phyloP scores from a whole-genome alignment of 2,329 filamentous ascomycete species.

The Ampelomyces quisqualis region DNA sequence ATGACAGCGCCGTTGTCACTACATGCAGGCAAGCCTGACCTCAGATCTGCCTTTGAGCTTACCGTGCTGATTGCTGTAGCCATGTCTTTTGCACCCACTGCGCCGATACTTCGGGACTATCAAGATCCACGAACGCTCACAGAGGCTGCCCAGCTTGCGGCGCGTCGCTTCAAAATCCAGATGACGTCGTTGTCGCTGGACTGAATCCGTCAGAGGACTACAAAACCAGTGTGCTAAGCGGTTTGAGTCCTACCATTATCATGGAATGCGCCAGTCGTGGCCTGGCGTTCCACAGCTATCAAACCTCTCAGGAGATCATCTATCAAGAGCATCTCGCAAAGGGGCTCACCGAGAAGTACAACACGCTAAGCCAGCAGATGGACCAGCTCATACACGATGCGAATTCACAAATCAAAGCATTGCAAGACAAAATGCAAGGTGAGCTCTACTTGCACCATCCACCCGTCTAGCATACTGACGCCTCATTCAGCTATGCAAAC shows the following conservation, averaged over 20 bases:
- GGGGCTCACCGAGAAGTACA: constrained; percentile 70
- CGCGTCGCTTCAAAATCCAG: constrained; percentile 64
- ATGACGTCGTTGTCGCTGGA: constrained; percentile 71
- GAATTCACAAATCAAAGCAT: constrained; percentile 66
- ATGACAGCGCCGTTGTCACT: constrained; percentile 75
- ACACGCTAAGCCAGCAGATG: constrained; percentile 62
- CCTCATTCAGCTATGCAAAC: constrained; percentile 54
- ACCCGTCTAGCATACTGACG: background rate
- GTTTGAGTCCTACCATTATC: constrained; percentile 75
- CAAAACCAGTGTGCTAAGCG: constrained; percentile 82
- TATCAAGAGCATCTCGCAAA: constrained; percentile 77
- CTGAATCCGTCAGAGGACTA: constrained; percentile 84
- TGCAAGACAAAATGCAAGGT: constrained; percentile 68
- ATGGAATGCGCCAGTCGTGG: constrained; percentile 84
- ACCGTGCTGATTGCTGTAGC: constrained; percentile 49
- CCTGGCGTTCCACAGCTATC: constrained; percentile 83
- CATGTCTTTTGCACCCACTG: constrained; percentile 85
- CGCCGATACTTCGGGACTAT: constrained; percentile 65
- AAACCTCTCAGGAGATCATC: constrained; percentile 77
- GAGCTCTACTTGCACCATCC: constrained; percentile 17
- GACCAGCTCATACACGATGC: constrained; percentile 75
- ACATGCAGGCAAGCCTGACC: constrained; percentile 70
- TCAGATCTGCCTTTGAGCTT: constrained; percentile 4
- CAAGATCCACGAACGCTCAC: constrained; percentile 54
- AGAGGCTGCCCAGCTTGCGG: constrained; percentile 75